Evolutionary conservation across 108 stramenopile species (phyloP).

Genomic region (Cyclostephanos tholiformis): DNA sequence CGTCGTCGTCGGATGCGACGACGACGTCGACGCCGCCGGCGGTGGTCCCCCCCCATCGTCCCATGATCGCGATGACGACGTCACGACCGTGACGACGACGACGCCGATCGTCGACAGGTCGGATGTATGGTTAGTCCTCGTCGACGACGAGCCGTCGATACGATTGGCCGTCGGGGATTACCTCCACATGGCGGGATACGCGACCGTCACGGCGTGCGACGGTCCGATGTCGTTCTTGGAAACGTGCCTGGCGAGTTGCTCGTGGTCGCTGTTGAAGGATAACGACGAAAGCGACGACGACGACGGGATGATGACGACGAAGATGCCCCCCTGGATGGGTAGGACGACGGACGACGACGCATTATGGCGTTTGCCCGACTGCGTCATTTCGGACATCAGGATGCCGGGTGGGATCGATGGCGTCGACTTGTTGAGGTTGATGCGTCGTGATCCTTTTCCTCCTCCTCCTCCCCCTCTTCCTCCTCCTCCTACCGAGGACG

Average conservation of each 20-base stretch:
- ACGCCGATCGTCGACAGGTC: neutral
- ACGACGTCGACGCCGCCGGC: too few relatives aligned
- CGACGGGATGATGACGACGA: neutral
- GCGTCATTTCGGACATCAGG: slow-evolving; percentile 84
- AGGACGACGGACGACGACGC: neutral
- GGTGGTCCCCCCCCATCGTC: too few relatives aligned
- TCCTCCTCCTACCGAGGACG: neutral
- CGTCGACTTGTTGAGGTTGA: slow-evolving; percentile 62
- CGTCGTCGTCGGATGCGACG: too few relatives aligned
- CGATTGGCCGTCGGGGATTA: slow-evolving; percentile 76
- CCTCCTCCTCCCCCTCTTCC: neutral
- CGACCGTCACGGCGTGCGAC: slow-evolving; percentile 68
- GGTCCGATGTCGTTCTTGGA: slow-evolving; percentile 65
- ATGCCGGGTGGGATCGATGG: slow-evolving; percentile 90
- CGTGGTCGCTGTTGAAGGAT: slow-evolving; percentile 23
- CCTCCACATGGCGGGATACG: slow-evolving; percentile 70
- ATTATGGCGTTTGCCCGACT: slow-evolving; percentile 54
- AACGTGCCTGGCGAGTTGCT: slow-evolving; percentile 24
- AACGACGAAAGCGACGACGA: neutral
- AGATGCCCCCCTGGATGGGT: slow-evolving; percentile 24
- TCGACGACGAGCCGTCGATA: slow-evolving; percentile 87
- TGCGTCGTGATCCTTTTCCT: slow-evolving; percentile 18
- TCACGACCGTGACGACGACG: too few relatives aligned
- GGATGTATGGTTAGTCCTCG: slow-evolving; percentile 62
- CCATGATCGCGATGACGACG: too few relatives aligned